Evolutionary conservation across 2,329 filamentous ascomycete genomes (phyloP).

Genomic region (Tricladium varicosporioides): DNA sequence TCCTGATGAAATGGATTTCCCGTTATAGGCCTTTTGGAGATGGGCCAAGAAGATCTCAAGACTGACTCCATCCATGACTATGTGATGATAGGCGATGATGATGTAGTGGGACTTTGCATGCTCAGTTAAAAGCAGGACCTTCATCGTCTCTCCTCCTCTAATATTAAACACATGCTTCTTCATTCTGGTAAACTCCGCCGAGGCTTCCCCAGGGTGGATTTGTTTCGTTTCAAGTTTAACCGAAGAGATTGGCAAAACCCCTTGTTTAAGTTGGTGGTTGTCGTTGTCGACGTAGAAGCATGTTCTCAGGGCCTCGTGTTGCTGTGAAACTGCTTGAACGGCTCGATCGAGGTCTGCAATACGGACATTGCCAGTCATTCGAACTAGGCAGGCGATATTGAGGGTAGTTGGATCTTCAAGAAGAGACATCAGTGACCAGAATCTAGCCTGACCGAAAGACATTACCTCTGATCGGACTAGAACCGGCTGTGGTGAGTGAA

Average conservation of each 20-base stretch:
- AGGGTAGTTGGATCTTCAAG: constrained; percentile 3
- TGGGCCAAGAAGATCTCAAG: constrained; percentile 43
- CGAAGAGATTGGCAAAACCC: neutral
- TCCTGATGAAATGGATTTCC: constrained; percentile 7
- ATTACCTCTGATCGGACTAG: neutral
- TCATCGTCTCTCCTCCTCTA: neutral
- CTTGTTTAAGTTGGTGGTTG: neutral
- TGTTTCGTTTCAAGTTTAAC: constrained; percentile 1
- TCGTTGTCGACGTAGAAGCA: neutral
- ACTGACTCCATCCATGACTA: constrained; percentile 48
- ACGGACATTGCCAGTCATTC: neutral
- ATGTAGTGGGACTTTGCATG: neutral
- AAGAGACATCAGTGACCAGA: constrained; percentile 1
- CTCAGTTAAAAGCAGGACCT: neutral
- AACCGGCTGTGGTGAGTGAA: neutral
- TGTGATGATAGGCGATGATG: constrained; percentile 47
- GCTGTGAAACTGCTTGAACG: neutral
- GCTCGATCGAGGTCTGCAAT: constrained; percentile 3
- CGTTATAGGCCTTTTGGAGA: constrained; percentile 42
- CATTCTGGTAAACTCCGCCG: neutral
- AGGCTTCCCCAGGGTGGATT: neutral
- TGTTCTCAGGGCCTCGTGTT: constrained; percentile 7
- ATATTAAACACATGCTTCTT: neutral
- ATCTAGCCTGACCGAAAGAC: constrained; percentile 1
- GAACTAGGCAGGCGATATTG: constrained; percentile 1